A percentile compares a stretch with the other conserved stretches of the same genome.
Conservation (phyloP, 2,329 filamentous ascomycete species). For the Leptodontidium sp. region DNA sequence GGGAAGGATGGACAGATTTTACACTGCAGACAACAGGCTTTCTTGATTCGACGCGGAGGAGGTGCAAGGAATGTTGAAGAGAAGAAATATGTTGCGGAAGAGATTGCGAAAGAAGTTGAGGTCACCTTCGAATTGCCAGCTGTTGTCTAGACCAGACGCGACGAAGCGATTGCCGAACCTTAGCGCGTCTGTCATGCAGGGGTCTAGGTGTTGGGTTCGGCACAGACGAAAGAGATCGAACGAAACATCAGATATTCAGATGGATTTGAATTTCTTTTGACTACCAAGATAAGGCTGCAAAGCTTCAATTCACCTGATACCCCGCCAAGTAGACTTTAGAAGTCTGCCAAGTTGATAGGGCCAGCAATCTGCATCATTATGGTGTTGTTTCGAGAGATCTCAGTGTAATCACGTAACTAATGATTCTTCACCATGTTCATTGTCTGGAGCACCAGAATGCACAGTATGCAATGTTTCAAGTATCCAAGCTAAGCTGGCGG, state of each 20-base stretch:
- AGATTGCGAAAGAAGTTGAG: neutral
- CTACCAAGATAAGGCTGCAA: neutral
- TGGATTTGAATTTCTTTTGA: neutral
- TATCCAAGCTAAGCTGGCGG: slow-evolving; percentile 73
- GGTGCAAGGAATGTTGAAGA: neutral
- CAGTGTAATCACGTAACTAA: no score
- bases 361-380: no score
- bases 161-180: slow-evolving; percentile 9
- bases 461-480: neutral
- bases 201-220: neutral
- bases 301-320: neutral
- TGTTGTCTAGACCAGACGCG: neutral
- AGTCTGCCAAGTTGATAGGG: no score
- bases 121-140: neutral
- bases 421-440: no score
- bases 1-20: neutral
- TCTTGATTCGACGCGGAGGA: neutral
- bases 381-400: no score
- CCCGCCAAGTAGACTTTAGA: no score
- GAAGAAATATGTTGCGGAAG: neutral
- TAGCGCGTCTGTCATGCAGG: slow-evolving; percentile 7
- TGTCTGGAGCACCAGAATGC: neutral
- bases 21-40: neutral
- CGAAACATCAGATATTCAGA: neutral
- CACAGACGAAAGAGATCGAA: neutral